Conservation (phyloP, 2,329 filamentous ascomycete species). For the Xylariales sp. region DNA sequence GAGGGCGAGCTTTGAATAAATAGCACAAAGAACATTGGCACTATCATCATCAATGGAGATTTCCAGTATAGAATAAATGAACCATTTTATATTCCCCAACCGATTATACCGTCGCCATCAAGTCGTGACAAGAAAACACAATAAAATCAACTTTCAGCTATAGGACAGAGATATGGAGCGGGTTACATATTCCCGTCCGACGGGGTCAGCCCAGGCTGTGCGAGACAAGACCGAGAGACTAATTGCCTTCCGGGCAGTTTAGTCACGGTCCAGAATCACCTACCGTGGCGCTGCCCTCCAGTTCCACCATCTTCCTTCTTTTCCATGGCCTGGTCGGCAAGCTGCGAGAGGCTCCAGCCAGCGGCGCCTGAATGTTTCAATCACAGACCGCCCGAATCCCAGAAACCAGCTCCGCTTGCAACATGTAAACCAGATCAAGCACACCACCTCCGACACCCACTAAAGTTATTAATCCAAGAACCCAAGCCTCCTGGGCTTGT, state of each 20-base stretch:
- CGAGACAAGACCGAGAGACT: neutral
- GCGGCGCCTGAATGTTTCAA: neutral
- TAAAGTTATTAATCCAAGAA: slow-evolving; percentile 19
- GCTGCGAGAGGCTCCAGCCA: neutral
- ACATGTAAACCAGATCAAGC: too few species aligned
- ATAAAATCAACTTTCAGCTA: slow-evolving; percentile 9
- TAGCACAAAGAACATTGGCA: too few species aligned
- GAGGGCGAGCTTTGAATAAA: too few species aligned
- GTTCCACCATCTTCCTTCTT: neutral
- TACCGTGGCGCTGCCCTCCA: neutral
- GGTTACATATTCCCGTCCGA: slow-evolving; percentile 2
- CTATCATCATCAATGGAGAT: too few species aligned
- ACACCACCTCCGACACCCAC: slow-evolving; percentile 7
- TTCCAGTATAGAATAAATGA: neutral
- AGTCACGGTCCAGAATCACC: neutral
- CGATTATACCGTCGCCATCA: slow-evolving; percentile 31
- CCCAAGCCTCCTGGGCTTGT: slow-evolving; percentile 32
- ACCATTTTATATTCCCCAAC: slow-evolving; percentile 18
- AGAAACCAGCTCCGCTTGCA: slow-evolving; percentile 2
- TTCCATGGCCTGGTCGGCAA: neutral
- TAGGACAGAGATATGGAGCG: neutral
- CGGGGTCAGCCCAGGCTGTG: neutral
- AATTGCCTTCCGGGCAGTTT: neutral
- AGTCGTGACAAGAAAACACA: slow-evolving; percentile 24
- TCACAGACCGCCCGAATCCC: neutral